Percentiles rank a stretch among this genome's conserved stretches.
Conservation (phyloP, 2,329 filamentous ascomycete species). For the Scedosporium aurantiacum region DNA sequence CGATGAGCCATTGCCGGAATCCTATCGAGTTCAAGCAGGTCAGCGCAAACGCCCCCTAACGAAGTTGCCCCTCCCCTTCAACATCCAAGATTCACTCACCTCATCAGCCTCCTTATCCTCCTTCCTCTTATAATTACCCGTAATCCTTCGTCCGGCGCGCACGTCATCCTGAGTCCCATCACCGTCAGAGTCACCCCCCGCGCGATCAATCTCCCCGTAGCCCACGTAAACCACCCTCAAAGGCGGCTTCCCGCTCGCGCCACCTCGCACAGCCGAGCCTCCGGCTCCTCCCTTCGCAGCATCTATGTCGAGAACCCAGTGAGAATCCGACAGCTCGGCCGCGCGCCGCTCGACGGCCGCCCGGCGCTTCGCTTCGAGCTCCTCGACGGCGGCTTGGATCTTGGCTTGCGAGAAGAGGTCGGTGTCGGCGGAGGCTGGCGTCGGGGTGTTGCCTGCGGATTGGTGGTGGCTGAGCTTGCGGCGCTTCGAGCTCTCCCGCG, state of each 20-base stretch:
- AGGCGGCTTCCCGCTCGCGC: constrained; percentile 5
- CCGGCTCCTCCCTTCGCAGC: constrained; percentile 18
- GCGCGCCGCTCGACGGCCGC: constrained; percentile 51
- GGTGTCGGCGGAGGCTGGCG: not conserved
- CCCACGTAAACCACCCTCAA: constrained; percentile 4
- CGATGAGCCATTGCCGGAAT: not conserved
- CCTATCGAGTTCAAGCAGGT: not conserved
- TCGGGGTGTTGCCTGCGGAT: constrained; percentile 18
- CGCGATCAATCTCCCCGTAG: constrained; percentile 6
- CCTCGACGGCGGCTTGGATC: constrained; percentile 51
- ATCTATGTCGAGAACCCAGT: constrained; percentile 58
- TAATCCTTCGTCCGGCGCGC: not conserved
- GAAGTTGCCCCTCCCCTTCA: not conserved
- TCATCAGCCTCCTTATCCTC: not conserved
- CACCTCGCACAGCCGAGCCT: constrained; percentile 13
- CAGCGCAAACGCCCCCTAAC: not conserved
- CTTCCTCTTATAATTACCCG: constrained; percentile 5
- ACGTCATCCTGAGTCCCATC: constrained; percentile 1
- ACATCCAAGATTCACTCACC: not conserved
- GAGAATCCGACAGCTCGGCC: constrained; percentile 54
- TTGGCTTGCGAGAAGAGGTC: constrained; percentile 27
- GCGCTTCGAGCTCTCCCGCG: constrained; percentile 50
- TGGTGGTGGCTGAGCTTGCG: constrained; percentile 35
- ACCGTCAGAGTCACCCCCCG: not conserved
- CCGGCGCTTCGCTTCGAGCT: constrained; percentile 55